These are phyloP conservation scores for Crithidia fasciculata DNA, from an alignment of 208 protist species.

Conservation along the genomic window DNA sequence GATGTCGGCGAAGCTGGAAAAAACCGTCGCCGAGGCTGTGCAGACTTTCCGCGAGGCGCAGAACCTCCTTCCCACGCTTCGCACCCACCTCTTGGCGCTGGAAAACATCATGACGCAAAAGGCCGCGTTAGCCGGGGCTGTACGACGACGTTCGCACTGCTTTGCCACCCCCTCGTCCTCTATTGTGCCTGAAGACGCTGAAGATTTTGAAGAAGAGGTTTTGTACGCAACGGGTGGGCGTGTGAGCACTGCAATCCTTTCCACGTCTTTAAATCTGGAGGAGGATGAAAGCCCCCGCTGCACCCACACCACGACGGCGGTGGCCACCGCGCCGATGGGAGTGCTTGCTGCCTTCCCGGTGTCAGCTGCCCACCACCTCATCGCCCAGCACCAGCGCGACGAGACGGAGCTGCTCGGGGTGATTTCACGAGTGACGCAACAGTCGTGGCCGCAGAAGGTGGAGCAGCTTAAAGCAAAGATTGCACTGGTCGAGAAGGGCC, in stretches of 20 bases:
- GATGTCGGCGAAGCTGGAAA: constrained; percentile 2
- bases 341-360: constrained; percentile 54
- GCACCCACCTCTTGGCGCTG: constrained; percentile 54
- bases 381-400: constrained; percentile 67
- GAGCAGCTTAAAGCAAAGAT: constrained; percentile 29
- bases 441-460: constrained; percentile 55
- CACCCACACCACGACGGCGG: constrained; percentile 13
- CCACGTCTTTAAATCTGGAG: neutral
- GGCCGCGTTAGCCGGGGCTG: constrained; percentile 41
- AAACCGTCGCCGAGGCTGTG: constrained; percentile 34
- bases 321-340: constrained; percentile 54
- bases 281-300: constrained; percentile 2
- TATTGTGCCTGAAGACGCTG: constrained; percentile 13
- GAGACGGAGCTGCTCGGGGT: constrained; percentile 48
- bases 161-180: constrained; percentile 8
- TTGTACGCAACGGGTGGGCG: too few species aligned
- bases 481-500: constrained; percentile 12
- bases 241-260: neutral
- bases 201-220: neutral
- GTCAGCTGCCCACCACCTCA: constrained; percentile 44
- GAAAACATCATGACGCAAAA: constrained; percentile 63
- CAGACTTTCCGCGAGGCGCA: constrained; percentile 73
- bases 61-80: constrained; percentile 54
- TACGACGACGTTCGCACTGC: constrained; percentile 39
- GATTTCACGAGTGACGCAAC: constrained; percentile 45